These are phyloP conservation scores for Spathaspora sp. DNA, from an alignment of 1,139 yeast species.

Conservation along the genomic window DNA sequence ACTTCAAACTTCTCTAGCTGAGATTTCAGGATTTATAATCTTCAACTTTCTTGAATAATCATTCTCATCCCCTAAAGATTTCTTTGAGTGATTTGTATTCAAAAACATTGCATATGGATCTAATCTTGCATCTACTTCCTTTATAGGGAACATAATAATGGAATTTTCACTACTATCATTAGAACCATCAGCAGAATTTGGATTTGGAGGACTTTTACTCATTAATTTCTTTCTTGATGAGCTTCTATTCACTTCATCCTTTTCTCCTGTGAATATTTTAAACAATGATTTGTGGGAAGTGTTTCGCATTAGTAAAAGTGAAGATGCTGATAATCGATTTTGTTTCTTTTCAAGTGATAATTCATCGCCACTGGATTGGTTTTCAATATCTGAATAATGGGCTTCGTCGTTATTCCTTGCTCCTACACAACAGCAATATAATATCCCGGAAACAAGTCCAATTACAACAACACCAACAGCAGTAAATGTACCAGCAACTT, in stretches of 20 bases:
- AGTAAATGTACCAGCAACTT: conserved; percentile 73
- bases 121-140: conserved; percentile 65
- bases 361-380: conserved; percentile 34
- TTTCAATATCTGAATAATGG: conserved; percentile 40
- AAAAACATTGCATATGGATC: conserved; percentile 67
- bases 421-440: conserved; percentile 40
- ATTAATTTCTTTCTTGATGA: conserved; percentile 34
- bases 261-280: conserved; percentile 26
- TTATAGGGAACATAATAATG: conserved; percentile 36
- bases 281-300: conserved; percentile 38
- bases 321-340: conserved; percentile 7
- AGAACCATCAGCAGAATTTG: conserved; percentile 1
- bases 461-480: conserved; percentile 61
- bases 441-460: conserved; percentile 33
- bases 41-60: conserved; percentile 72
- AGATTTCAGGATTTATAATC: conserved; percentile 60
- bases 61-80: conserved; percentile 69
- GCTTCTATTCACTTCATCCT: conserved; percentile 29
- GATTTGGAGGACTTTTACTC: conserved; percentile 13
- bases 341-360: conserved; percentile 21
- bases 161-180: conserved; percentile 2
- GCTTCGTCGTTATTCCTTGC: conserved; percentile 15
- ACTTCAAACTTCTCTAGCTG: neutral
- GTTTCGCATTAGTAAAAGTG: conserved; percentile 28
- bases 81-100: conserved; percentile 55